Evolutionary conservation across 2,329 filamentous ascomycete genomes (phyloP).

Genomic region (Pestalotiopsis sp.): DNA sequence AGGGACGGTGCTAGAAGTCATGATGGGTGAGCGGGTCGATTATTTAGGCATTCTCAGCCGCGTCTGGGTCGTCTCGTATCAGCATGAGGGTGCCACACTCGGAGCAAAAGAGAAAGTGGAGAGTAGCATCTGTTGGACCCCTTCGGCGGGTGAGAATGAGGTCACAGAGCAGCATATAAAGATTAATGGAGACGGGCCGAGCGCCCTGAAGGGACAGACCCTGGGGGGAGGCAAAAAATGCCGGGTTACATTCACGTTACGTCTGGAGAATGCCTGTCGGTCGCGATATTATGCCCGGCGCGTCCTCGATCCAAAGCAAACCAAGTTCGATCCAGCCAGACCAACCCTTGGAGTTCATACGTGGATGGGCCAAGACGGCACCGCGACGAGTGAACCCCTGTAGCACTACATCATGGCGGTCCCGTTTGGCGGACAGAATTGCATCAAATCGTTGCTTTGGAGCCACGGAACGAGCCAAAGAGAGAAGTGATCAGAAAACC

Average conservation of each 20-base stretch:
- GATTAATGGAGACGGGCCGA: background rate
- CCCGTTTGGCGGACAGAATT: background rate
- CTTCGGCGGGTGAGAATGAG: constrained; percentile 3
- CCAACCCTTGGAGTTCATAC: background rate
- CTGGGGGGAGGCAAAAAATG: background rate
- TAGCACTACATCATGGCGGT: constrained; percentile 12
- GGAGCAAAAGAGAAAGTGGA: constrained; percentile 6
- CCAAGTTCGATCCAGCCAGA: background rate
- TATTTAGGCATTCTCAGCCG: constrained; percentile 9
- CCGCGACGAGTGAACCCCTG: background rate
- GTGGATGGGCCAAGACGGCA: background rate
- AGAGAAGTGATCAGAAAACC: constrained; percentile 6
- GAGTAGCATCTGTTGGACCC: background rate
- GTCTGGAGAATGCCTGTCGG: background rate
- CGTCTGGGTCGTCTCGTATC: background rate
- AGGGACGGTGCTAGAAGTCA: constrained; percentile 25
- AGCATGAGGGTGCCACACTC: constrained; percentile 10
- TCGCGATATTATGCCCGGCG: background rate
- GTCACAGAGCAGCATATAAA: constrained; percentile 13
- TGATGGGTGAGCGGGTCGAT: constrained; percentile 5
- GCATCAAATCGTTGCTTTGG: background rate
- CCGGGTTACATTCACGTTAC: constrained; percentile 5
- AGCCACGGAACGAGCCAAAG: background rate
- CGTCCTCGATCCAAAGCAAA: background rate
- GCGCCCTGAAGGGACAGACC: background rate